Base-by-base conservation (phyloP, 176 grass and related monocot genomes). In the Ampelocalamus luodianensis region DNA sequence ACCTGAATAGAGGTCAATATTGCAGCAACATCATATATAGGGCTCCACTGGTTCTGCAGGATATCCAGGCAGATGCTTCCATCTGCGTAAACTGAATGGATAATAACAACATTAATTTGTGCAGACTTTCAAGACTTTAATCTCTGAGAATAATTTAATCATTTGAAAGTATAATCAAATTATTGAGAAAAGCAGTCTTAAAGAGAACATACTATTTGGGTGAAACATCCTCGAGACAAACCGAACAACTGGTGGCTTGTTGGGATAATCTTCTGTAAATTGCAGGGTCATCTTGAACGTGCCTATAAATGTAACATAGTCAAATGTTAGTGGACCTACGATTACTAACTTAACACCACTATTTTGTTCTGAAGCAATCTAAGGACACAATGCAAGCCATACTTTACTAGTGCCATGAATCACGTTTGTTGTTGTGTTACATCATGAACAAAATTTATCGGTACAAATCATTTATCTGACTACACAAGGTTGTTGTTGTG, bases 61-160 rank as follows among this genome's bases (percentile, higher is more conserved):
- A 98, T 95, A 72, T 98, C 96, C 87, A 98, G 92, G 65, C 93
- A 98, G 59, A 98, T 98, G 74, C 96, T 98, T 87, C 96, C 96
- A 73, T 98, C 96, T 34, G 93, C 93, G 84, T 96, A 95, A 32
- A 98, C 96, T 96, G 83, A 65, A 67, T 43, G 45, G 46, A 65
- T 64, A 50, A 86, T 16, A 23, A 58, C 16, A 43, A 65, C 17
- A 42, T 90, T 58, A 79, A 71, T 68, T 69, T 59, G 6, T 15
- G 13, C 15, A 40, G 59, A 40, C 37, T 24, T 36, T 63, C 45
- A 49, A 55, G 15, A 43, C 37, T 44, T 86, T 36, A 64, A 63
- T 45, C 49, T 26, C 23, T 36, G 10, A 23, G 18, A 69, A 78
- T 14, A 71, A 70, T 64, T 70, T 72, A 71, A 44, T 23, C 40